A percentile compares a stretch with the other conserved stretches of the same genome.
phyloP scores from a whole-genome alignment of 225 moss, liverwort and hornwort species.

The Lunularia cruciata region DNA sequence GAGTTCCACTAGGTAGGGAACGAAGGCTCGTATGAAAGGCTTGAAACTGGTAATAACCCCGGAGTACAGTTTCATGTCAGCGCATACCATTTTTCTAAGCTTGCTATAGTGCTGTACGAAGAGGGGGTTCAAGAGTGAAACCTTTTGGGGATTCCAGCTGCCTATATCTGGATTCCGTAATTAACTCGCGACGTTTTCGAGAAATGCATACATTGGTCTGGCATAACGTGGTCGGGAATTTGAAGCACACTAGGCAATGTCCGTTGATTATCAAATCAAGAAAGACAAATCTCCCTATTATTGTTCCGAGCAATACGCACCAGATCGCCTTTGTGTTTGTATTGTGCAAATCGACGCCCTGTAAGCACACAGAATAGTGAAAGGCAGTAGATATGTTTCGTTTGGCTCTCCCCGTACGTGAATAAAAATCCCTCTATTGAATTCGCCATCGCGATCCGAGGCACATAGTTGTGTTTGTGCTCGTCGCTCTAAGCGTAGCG shows the following conservation, averaged over 20 bases:
- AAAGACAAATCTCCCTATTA: not conserved
- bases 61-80: too few species aligned
- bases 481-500: not conserved
- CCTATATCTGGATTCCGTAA: too few species aligned
- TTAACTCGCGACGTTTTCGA: too few species aligned
- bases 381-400: conserved; percentile 58
- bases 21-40: too few species aligned
- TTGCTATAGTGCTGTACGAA: too few species aligned
- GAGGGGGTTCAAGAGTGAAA: too few species aligned
- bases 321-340: conserved; percentile 60
- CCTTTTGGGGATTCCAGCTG: too few species aligned
- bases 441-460: conserved; percentile 27
- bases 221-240: too few species aligned
- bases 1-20: too few species aligned
- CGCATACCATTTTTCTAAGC: too few species aligned
- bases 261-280: not conserved
- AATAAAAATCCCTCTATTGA: conserved; percentile 66
- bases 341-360: conserved; percentile 62
- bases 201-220: too few species aligned
- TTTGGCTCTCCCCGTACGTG: conserved; percentile 56
- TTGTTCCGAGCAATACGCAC: conserved; percentile 27
- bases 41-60: too few species aligned
- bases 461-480: conserved; percentile 12
- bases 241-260: not conserved
- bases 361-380: conserved; percentile 58